phyloP scores from a whole-genome alignment of 768 basidiomycete genomes.

The Tricholoma flavovirens region DNA sequence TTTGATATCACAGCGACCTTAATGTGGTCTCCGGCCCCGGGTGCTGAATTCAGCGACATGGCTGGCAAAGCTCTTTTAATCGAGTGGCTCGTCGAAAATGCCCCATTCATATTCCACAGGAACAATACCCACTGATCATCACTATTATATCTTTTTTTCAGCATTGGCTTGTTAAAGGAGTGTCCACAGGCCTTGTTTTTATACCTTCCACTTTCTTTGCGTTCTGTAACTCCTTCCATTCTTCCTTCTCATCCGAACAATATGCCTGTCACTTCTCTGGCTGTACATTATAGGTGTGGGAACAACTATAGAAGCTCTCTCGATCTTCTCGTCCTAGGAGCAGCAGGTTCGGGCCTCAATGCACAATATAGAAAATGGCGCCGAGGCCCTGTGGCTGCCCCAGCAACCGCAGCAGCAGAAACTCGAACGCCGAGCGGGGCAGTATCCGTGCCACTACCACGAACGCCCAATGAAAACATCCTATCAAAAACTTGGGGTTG shows the following conservation, averaged over 20 bases:
- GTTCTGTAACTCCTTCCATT: neutral
- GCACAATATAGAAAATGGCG: constrained; percentile 83
- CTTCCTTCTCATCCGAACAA: constrained; percentile 1
- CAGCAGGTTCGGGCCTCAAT: constrained; percentile 54
- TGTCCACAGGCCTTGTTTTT: neutral
- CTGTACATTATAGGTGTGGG: neutral
- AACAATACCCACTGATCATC: constrained; percentile 9
- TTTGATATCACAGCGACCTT: constrained; percentile 67
- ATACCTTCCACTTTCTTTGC: neutral
- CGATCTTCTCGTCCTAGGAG: constrained; percentile 34
- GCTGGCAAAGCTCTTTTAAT: constrained; percentile 90
- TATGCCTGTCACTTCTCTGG: neutral
- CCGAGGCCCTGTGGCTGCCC: constrained; percentile 62
- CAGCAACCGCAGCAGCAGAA: constrained; percentile 58
- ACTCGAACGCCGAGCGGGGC: constrained; percentile 58
- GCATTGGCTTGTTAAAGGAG: neutral
- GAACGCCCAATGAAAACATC: constrained; percentile 83
- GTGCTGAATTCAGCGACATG: constrained; percentile 95
- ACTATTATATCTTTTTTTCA: constrained; percentile 15
- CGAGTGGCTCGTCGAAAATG: constrained; percentile 94
- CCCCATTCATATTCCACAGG: constrained; percentile 45
- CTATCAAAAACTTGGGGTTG: constrained; percentile 69
- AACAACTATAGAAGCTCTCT: constrained; percentile 13
- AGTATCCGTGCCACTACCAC: constrained; percentile 66
- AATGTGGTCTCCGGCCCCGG: constrained; percentile 82